These are phyloP conservation scores for Tremella fuciformis DNA, from an alignment of 768 basidiomycete species.

Conservation along the genomic window DNA sequence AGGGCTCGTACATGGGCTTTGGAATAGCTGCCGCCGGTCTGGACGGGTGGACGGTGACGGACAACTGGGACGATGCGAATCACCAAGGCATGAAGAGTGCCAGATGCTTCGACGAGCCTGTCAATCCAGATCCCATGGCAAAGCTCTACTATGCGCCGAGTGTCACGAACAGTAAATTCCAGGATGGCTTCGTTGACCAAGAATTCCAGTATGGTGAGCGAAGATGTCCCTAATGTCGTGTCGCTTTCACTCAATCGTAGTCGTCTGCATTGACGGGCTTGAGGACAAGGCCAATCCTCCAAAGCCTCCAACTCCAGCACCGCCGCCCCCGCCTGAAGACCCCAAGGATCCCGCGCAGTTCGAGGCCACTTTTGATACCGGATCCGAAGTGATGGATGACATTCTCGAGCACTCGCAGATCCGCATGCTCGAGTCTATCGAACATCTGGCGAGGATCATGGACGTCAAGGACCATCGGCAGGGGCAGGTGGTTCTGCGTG, in stretches of 20 bases:
- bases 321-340: conserved; percentile 3
- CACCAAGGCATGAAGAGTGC: conserved; percentile 44
- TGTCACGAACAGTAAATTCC: conserved; percentile 43
- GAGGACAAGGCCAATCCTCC: conserved; percentile 15
- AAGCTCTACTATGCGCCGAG: conserved; percentile 38
- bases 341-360: background rate
- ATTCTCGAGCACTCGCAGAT: conserved; percentile 46
- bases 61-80: conserved; percentile 50
- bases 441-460: conserved; percentile 18
- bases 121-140: conserved; percentile 48
- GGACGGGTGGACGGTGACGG: conserved; percentile 51
- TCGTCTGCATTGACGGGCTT: conserved; percentile 49
- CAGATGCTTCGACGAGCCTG: conserved; percentile 48
- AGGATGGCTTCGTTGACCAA: conserved; percentile 48
- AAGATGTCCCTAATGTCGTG: background rate
- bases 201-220: conserved; percentile 51
- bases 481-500: background rate
- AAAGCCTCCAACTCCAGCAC: conserved; percentile 4
- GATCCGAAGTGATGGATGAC: conserved; percentile 45
- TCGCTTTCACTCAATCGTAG: conserved; percentile 18
- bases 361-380: conserved; percentile 25
- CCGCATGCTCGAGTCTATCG: conserved; percentile 47
- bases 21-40: conserved; percentile 54
- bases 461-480: conserved; percentile 8
- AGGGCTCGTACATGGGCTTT: conserved; percentile 54